Base-by-base conservation (phyloP, 1,284 basidiomycete genomes). In the Puccinia sorghi region DNA sequence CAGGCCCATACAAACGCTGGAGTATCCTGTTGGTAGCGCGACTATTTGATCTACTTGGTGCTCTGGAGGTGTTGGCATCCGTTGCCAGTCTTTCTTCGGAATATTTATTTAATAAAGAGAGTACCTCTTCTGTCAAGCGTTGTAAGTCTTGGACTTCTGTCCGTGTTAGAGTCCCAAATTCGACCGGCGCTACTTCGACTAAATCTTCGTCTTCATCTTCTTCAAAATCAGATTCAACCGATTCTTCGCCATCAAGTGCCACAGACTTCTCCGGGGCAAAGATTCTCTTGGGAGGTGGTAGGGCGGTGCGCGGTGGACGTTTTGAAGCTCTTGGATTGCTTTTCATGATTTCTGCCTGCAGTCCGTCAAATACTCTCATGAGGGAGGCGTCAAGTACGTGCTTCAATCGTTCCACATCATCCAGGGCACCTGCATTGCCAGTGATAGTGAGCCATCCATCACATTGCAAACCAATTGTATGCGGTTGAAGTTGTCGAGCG, bases 391-490 rank as follows among this genome's bases (percentile, higher is more conserved):
- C 93, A 87, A 97, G 89, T 81, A 92, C 86, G 39, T 86, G 87
- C 85, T 95, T 94, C 82, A 98, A 86, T n/a, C 90, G 88, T 83
- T 92, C 91, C 27, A 97, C 86, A 82, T 94, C 91, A 84, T 96
- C 93, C 81, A 98, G 86, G 6, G 90, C 89, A 82, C 91, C 89
- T 79, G 90, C 84, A 81, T 91, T 83, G 59, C 94, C 94, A 37
- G 90, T 87, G 71, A 97, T 89, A 12, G 93, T 93, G 27, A 97
- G 86, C 95, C 95, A 98, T 63, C 89, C 89, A 83, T 98, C 95
- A 84, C 93, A 95, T 83, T 92, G 90, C 57, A 84, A 80, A 13
- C 83, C 82, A 52, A 82, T 57, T 69, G 82, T 63, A 39, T 81
- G 88, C 79, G 89, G 86, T 15, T 81, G 72, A 57, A 94, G 88